Evolutionary conservation across 83 land plant species (phyloP).

Genomic region (Picea abies): DNA sequence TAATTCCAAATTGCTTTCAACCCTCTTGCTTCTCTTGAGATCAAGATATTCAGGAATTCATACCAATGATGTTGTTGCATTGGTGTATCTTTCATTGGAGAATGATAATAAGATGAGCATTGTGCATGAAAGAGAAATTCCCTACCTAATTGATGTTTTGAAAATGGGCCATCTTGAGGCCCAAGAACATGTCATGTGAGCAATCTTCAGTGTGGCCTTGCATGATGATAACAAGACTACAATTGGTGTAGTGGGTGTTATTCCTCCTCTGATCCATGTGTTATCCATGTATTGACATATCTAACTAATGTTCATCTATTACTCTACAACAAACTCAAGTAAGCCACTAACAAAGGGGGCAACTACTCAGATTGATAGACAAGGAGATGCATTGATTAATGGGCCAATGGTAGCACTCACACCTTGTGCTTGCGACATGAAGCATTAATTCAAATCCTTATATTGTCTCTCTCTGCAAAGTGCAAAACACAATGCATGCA

Average conservation of each 20-base stretch:
- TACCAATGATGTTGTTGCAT: constrained; percentile 49
- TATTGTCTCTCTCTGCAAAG: too few relatives aligned
- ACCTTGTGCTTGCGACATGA: constrained; percentile 7
- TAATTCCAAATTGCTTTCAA: constrained; percentile 41
- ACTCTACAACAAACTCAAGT: constrained; percentile 14
- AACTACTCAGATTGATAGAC: too few relatives aligned
- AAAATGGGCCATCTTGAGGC: constrained; percentile 35
- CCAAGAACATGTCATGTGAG: constrained; percentile 69
- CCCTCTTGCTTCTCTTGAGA: constrained; percentile 46
- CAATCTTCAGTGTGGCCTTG: constrained; percentile 63
- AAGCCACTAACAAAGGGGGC: constrained; percentile 51
- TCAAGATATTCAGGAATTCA: constrained; percentile 40
- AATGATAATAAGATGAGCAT: constrained; percentile 50
- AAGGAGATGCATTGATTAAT: too few relatives aligned
- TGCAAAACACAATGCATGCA: too few relatives aligned
- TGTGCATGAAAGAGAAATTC: constrained; percentile 46
- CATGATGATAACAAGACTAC: constrained; percentile 80
- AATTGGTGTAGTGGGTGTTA: constrained; percentile 68
- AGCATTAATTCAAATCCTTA: constrained; percentile 21
- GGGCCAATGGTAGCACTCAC: too few relatives aligned
- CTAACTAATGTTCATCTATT: too few relatives aligned
- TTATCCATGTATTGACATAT: constrained; percentile 4
- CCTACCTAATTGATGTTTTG: constrained; percentile 45
- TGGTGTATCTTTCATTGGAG: constrained; percentile 61
- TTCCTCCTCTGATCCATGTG: constrained; percentile 63